A percentile compares a stretch with the other conserved stretches of the same genome.
phyloP scores from a whole-genome alignment of 306 rosid species.

The Rubus parviflorus region DNA sequence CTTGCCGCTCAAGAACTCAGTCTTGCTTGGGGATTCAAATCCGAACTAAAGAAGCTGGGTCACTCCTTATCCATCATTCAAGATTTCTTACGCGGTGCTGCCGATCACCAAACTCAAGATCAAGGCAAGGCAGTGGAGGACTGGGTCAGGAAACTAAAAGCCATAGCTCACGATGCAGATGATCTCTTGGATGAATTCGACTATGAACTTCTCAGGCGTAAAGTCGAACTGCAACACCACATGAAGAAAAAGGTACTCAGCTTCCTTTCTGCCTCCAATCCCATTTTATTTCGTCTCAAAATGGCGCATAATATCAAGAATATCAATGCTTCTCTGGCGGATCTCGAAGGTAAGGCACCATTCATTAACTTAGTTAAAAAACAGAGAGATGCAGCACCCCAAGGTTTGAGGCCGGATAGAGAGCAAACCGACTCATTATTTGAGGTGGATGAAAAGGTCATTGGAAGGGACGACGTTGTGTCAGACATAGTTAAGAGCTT shows the following conservation, averaged over 20 bases:
- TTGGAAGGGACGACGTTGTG: not conserved
- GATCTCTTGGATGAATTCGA: not conserved
- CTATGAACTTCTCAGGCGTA: not conserved
- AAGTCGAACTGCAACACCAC: not conserved
- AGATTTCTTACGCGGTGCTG: not conserved
- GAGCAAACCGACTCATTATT: not conserved
- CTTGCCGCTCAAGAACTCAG: not conserved
- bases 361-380: not conserved
- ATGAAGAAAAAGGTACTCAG: not conserved
- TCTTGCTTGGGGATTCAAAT: conserved; percentile 5
- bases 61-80: not conserved
- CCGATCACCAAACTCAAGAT: not conserved
- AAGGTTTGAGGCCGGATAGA: not conserved
- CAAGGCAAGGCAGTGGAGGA: not conserved
- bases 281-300: not conserved
- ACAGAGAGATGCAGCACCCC: not conserved
- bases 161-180: not conserved
- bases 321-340: not conserved
- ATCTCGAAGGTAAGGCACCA: not conserved
- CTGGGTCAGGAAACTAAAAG: not conserved
- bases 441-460: not conserved
- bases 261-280: not conserved
- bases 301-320: not conserved
- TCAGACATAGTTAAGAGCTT: not conserved
- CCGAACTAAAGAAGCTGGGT: not conserved